A percentile compares a stretch with the other conserved stretches of the same genome.
These are phyloP conservation scores for Pythium sukuiense DNA, from an alignment of 352 stramenopile genomes.

Conservation along the genomic window DNA sequence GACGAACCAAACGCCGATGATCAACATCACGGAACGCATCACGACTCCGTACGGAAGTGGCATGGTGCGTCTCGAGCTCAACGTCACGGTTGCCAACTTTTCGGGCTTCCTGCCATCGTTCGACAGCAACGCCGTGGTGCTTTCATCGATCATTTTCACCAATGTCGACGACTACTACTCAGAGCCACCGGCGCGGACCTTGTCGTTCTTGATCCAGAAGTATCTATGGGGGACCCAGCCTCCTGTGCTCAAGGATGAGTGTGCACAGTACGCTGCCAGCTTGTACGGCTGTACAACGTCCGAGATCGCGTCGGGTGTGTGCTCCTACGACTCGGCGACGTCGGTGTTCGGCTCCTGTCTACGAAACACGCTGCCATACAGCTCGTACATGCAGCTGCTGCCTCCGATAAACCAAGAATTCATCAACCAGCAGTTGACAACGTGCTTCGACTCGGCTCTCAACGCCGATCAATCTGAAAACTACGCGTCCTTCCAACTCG, in stretches of 20 bases:
- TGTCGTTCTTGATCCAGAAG: not conserved
- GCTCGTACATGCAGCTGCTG: not conserved
- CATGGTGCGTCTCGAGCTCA: not conserved
- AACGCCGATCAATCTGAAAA: not conserved
- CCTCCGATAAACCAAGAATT: not conserved
- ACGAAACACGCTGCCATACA: not conserved
- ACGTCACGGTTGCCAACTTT: not conserved
- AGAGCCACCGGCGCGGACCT: not conserved
- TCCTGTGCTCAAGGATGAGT: not conserved
- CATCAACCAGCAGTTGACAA: not conserved
- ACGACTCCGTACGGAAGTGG: not conserved
- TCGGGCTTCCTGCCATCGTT: not conserved
- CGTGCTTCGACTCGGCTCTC: not conserved
- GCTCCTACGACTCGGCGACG: not conserved
- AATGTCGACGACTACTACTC: not conserved
- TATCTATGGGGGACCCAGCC: not conserved
- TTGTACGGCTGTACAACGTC: not conserved
- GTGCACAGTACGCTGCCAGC: no score
- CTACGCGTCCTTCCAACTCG: not conserved
- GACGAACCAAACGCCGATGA: not conserved
- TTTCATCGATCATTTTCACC: not conserved
- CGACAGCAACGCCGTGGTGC: not conserved
- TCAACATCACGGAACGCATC: not conserved
- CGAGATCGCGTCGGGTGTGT: not conserved
- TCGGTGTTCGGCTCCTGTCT: not conserved